A percentile compares a stretch with the other conserved stretches of the same genome.
phyloP scores from a whole-genome alignment of 108 stramenopile species.

The Hondaea fermentalgiana region DNA sequence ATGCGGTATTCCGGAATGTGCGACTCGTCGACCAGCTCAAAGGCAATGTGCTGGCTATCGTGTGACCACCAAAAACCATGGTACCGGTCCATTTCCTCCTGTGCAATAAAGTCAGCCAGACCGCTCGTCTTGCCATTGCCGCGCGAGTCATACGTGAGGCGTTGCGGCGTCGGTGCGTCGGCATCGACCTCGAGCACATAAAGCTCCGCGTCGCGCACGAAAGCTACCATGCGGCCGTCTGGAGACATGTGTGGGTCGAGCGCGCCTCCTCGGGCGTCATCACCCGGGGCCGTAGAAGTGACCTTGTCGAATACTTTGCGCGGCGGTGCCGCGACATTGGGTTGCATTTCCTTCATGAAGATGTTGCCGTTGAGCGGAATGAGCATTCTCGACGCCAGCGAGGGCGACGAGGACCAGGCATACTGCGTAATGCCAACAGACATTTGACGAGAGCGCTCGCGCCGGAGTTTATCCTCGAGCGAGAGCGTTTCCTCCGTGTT shows the following conservation, averaged over 20 bases:
- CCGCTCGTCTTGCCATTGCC: slow-evolving; percentile 62
- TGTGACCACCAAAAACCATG: slow-evolving; percentile 80
- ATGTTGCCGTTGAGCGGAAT: slow-evolving; percentile 35
- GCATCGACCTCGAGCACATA: slow-evolving; percentile 20
- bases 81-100: slow-evolving; percentile 92
- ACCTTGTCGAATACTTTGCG: slow-evolving; percentile 38
- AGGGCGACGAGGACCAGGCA: slow-evolving; percentile 19
- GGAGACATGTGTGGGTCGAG: slow-evolving; percentile 56
- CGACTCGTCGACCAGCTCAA: slow-evolving; percentile 70
- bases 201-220: slow-evolving; percentile 50
- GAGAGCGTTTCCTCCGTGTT: background rate
- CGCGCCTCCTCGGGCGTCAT: slow-evolving; percentile 26
- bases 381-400: slow-evolving; percentile 22
- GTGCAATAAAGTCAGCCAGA: slow-evolving; percentile 79
- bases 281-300: background rate
- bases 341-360: slow-evolving; percentile 33
- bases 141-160: slow-evolving; percentile 34
- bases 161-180: slow-evolving; percentile 23
- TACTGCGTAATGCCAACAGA: slow-evolving; percentile 52
- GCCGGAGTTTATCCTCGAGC: slow-evolving; percentile 52
- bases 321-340: background rate
- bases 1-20: slow-evolving; percentile 70
- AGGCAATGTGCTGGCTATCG: slow-evolving; percentile 55
- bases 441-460: slow-evolving; percentile 53
- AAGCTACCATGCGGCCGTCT: slow-evolving; percentile 49